Conservation (phyloP, 2,329 filamentous ascomycete species). For the Berkeleyomyces rouxiae region DNA sequence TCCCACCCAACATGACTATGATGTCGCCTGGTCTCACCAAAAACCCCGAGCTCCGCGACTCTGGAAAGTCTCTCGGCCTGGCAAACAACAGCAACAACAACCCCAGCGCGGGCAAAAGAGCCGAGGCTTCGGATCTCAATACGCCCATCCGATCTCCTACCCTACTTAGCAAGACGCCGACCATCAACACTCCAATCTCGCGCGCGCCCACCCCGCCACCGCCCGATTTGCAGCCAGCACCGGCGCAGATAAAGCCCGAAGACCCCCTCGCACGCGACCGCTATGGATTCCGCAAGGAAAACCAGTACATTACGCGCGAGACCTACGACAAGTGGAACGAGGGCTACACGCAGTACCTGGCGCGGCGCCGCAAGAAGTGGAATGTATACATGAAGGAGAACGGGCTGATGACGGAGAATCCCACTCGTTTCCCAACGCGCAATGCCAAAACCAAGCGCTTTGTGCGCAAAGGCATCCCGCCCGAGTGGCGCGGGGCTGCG, state of each 20-base stretch:
- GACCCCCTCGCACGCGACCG: slow-evolving; percentile 48
- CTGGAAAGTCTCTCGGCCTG: slow-evolving; percentile 31
- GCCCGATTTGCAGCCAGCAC: slow-evolving; percentile 17
- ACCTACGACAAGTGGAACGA: slow-evolving; percentile 72
- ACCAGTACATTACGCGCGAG: slow-evolving; percentile 56
- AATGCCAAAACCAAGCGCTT: slow-evolving; percentile 78
- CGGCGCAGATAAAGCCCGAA: slow-evolving; percentile 25
- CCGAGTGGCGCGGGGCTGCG: slow-evolving; percentile 83
- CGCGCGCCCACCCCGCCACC: slow-evolving; percentile 14
- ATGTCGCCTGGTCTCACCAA: slow-evolving; percentile 5
- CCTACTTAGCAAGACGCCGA: slow-evolving; percentile 7
- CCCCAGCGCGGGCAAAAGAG: background rate
- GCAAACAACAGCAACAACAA: background rate
- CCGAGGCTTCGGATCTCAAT: background rate
- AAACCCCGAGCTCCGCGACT: slow-evolving; percentile 30
- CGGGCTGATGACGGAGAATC: slow-evolving; percentile 52
- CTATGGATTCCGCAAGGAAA: slow-evolving; percentile 84
- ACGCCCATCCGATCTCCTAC: slow-evolving; percentile 12
- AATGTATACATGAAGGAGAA: slow-evolving; percentile 57
- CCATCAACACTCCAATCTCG: slow-evolving; percentile 13
- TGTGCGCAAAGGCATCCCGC: slow-evolving; percentile 81
- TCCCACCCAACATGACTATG: slow-evolving; percentile 20
- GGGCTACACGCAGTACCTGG: slow-evolving; percentile 58
- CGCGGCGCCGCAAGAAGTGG: slow-evolving; percentile 69
- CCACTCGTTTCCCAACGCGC: slow-evolving; percentile 62